These are phyloP conservation scores for Lactarius sanguifluus DNA, from an alignment of 768 basidiomycete species.

Conservation along the genomic window DNA sequence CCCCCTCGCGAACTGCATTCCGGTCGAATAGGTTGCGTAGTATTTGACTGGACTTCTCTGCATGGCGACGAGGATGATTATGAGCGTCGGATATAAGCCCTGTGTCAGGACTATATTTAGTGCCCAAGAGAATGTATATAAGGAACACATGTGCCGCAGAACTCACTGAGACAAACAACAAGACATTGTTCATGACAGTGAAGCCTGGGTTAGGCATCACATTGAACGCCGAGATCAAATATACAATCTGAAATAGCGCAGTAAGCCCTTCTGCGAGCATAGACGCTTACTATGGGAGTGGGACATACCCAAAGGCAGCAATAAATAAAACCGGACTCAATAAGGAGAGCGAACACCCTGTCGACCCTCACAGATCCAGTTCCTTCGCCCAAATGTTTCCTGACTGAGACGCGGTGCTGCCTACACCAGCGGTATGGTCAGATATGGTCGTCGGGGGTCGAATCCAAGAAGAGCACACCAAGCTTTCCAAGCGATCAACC, in stretches of 20 bases:
- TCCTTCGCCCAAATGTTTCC: conserved; percentile 5
- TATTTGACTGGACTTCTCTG: conserved; percentile 24
- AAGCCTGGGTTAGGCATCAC: conserved; percentile 11
- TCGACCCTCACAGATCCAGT: conserved; percentile 8
- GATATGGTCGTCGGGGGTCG: background rate
- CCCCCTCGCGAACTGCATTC: conserved; percentile 5
- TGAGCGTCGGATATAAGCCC: conserved; percentile 21
- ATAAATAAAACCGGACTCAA: conserved; percentile 22
- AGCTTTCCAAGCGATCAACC: background rate
- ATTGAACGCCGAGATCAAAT: conserved; percentile 8
- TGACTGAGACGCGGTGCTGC: background rate
- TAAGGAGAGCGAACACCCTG: conserved; percentile 17
- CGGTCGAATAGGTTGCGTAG: conserved; percentile 5
- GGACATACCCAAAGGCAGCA: conserved; percentile 20
- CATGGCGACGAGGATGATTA: conserved; percentile 17
- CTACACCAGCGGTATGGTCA: background rate
- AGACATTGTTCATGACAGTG: conserved; percentile 5
- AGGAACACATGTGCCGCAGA: background rate
- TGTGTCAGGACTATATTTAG: background rate
- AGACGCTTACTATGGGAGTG: background rate
- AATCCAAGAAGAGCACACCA: background rate
- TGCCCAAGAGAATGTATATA: background rate
- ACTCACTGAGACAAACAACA: conserved; percentile 12
- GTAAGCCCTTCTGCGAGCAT: background rate
- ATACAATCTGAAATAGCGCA: conserved; percentile 4